These are phyloP conservation scores for Talaromyces pinophilus DNA, from an alignment of 2,329 filamentous ascomycete genomes.

Conservation along the genomic window DNA sequence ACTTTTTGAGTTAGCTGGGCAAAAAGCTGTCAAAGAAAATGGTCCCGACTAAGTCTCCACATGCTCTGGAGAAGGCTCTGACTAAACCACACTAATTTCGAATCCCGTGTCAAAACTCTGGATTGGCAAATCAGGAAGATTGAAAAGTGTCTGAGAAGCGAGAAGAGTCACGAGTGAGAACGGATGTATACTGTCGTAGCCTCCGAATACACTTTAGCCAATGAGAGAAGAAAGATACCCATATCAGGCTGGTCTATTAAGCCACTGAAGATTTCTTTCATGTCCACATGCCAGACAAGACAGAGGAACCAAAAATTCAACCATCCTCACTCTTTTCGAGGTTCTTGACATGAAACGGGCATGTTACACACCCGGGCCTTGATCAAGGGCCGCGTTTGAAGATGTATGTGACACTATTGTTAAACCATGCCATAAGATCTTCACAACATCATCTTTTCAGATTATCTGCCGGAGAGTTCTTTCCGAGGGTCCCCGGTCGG, in stretches of 20 bases:
- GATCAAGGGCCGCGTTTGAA: background rate
- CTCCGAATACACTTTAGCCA: background rate
- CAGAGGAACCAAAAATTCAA: background rate
- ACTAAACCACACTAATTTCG: background rate
- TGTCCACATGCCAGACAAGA: background rate
- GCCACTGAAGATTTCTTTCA: background rate
- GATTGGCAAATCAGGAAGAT: slow-evolving; percentile 1
- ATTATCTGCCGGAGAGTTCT: background rate
- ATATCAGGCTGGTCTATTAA: background rate
- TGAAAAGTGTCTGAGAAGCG: background rate
- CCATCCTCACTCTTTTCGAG: background rate
- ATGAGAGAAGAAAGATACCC: background rate
- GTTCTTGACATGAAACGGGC: background rate
- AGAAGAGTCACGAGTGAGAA: background rate
- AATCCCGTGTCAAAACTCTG: background rate
- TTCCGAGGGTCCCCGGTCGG: background rate
- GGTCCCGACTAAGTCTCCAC: background rate
- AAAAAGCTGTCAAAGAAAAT: slow-evolving; percentile 8
- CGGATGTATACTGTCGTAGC: background rate
- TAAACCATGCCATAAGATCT: background rate
- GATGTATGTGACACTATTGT: background rate
- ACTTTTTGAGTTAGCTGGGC: background rate
- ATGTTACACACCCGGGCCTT: background rate
- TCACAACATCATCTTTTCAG: background rate
- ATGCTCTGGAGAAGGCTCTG: background rate